These are phyloP conservation scores for Postia placenta DNA, from an alignment of 768 basidiomycete species.

Conservation along the genomic window DNA sequence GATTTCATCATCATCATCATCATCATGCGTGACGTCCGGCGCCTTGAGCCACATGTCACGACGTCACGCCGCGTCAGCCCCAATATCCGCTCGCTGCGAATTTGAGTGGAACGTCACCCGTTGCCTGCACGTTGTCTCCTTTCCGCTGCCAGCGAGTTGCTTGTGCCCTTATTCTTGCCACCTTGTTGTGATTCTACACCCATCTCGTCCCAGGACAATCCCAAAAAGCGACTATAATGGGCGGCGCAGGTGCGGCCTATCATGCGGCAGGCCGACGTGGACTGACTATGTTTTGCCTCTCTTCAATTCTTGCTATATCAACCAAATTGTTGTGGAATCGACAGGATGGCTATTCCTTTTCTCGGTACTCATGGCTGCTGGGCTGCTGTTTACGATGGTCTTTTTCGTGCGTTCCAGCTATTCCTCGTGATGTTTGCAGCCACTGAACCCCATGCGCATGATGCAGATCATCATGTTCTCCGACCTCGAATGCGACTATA, in stretches of 20 bases:
- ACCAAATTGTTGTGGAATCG: not conserved
- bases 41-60: not conserved
- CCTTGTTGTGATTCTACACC: too few species aligned
- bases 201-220: not conserved
- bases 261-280: not conserved
- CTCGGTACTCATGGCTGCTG: slow-evolving; percentile 92
- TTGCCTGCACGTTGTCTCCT: not conserved
- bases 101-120: too few species aligned
- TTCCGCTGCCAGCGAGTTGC: not conserved
- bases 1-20: too few species aligned
- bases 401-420: slow-evolving; percentile 85
- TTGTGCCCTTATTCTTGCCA: not conserved
- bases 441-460: not conserved
- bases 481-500: slow-evolving; percentile 98
- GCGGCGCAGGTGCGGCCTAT: not conserved
- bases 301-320: not conserved
- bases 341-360: slow-evolving; percentile 96
- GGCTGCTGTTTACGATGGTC: slow-evolving; percentile 95
- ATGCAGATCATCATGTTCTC: slow-evolving; percentile 99
- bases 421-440: not conserved
- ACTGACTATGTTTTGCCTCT: not conserved
- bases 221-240: slow-evolving; percentile 1
- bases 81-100: not conserved
- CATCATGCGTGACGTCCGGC: too few species aligned
- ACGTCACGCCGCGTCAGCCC: not conserved